Conservation (phyloP, 495 filamentous ascomycete genomes). For the Baudoinia panamericana region DNA sequence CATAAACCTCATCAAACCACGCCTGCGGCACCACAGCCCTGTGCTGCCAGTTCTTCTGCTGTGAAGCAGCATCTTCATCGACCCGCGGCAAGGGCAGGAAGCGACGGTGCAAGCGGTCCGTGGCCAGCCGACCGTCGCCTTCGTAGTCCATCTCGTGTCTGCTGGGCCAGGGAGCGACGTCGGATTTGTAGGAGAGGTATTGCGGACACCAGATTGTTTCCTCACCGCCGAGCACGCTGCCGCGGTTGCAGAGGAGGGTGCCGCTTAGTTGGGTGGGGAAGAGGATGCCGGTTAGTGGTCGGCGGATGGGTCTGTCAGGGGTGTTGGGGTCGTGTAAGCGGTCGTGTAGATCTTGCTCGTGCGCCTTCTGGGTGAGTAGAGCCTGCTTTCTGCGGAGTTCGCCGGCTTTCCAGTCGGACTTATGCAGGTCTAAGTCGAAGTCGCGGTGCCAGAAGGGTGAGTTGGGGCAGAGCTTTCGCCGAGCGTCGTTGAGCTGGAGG, state of each 20-base stretch:
- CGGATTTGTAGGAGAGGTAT: not conserved
- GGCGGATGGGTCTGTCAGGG: not conserved
- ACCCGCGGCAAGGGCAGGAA: constrained; percentile 18
- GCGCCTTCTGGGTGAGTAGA: not conserved
- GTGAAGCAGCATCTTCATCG: constrained; percentile 7
- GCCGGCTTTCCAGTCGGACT: constrained; percentile 6
- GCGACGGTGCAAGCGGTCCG: constrained; percentile 16
- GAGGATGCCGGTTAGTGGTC: not conserved
- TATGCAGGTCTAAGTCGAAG: constrained; percentile 11
- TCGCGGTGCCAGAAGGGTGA: constrained; percentile 9
- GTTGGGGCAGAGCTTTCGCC: constrained; percentile 9
- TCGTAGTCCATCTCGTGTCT: constrained; percentile 20
- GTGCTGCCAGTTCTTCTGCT: constrained; percentile 20
- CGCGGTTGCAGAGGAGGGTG: not conserved
- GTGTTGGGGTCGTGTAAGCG: not conserved
- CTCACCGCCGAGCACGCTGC: constrained; percentile 10
- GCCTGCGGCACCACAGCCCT: constrained; percentile 2
- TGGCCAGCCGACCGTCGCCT: constrained; percentile 17
- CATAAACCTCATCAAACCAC: constrained; percentile 1
- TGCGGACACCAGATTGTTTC: constrained; percentile 11
- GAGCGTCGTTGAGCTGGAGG: constrained; percentile 6
- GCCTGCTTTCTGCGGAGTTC: not conserved
- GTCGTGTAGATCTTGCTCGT: not conserved
- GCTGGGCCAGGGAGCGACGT: constrained; percentile 18
- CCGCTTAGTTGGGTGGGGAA: not conserved